These are phyloP conservation scores for Ceratobasidium sp. DNA, from an alignment of 1,284 basidiomycete genomes.

Conservation along the genomic window DNA sequence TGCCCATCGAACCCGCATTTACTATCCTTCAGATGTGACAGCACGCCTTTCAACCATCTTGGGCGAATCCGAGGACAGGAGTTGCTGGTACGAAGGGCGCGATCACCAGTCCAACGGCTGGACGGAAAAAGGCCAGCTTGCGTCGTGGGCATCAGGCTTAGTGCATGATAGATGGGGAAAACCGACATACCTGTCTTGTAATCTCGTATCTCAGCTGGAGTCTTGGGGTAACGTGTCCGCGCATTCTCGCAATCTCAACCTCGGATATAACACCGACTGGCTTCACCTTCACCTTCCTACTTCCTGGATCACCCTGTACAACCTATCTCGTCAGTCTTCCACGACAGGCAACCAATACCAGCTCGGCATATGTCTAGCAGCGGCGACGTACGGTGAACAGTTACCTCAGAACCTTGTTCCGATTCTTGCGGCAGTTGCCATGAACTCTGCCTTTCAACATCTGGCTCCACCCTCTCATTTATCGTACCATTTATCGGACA, in stretches of 20 bases:
- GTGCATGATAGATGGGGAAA: not conserved
- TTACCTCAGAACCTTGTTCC: slow-evolving; percentile 14
- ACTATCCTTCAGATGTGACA: slow-evolving; percentile 2
- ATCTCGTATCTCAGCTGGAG: slow-evolving; percentile 6
- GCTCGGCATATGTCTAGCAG: slow-evolving; percentile 7
- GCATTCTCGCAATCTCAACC: not conserved
- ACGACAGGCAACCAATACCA: not conserved
- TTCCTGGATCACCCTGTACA: slow-evolving; percentile 25
- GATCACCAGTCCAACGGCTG: not conserved
- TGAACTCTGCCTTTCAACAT: not conserved
- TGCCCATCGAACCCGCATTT: slow-evolving; percentile 1
- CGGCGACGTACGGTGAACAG: not conserved
- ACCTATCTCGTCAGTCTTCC: not conserved
- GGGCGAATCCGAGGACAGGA: not conserved
- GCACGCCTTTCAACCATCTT: not conserved
- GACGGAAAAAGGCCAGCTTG: not conserved
- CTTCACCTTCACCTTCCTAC: not conserved
- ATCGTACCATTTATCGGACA: slow-evolving; percentile 7
- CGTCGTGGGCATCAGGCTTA: slow-evolving; percentile 17
- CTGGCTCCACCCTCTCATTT: slow-evolving; percentile 3
- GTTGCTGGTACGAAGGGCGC: not conserved
- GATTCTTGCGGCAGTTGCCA: slow-evolving; percentile 20
- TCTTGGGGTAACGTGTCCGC: not conserved
- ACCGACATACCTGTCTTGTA: not conserved
- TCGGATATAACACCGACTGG: slow-evolving; percentile 9